Evolutionary conservation across 2,329 filamentous ascomycete genomes (phyloP), one percentile per base, ranked within the genome.

Genomic region (Xylariaceae sp.): DNA sequence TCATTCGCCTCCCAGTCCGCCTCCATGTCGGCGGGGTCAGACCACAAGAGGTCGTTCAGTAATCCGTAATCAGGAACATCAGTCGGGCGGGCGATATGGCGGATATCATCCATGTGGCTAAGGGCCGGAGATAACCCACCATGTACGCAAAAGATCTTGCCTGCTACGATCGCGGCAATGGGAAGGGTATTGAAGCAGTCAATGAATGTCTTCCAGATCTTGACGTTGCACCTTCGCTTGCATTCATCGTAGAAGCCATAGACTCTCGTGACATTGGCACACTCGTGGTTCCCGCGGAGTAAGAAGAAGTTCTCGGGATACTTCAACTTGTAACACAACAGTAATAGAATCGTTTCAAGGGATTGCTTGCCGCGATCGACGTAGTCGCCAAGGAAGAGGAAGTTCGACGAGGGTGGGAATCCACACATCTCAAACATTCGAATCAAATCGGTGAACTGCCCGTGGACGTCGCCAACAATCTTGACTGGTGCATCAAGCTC

Each of bases 261-360:
- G 73, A 97, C 95, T 68, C 94, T 90, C 78, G 95, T 99, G 79
- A 99, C 95, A 46, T 89, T 95, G 52, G 94, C 94, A 75, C 94
- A 97, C 74, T 99, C 94, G 79, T 99, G 94, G 79, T 99, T 99
- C 57, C 94, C 94, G 61, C 94, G 90, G 52, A 99, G 83, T 60
- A 99, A 88, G 79, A 99, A 99, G 77, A 99, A 97, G 78, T 99
- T 99, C 76, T 99, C 94, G 43, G 94, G 94, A 71, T 96, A 97
- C 78, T 97, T 97, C 82, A 99, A 95, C 83, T 99, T 99, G 83
- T 97, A 99, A 56, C 90, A 90, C 45, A 99, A 82, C 49, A 99
- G 81, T 57, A 99, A 80, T 76, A 90, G 96, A 73, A 99, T 97
- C 60, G 94, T 97, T 79, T 99, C 94, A 47, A 99, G 86, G 35